Evolutionary conservation across 148 eudicot genomes (phyloP).

Genomic region (Chenopodium berlandieri): DNA sequence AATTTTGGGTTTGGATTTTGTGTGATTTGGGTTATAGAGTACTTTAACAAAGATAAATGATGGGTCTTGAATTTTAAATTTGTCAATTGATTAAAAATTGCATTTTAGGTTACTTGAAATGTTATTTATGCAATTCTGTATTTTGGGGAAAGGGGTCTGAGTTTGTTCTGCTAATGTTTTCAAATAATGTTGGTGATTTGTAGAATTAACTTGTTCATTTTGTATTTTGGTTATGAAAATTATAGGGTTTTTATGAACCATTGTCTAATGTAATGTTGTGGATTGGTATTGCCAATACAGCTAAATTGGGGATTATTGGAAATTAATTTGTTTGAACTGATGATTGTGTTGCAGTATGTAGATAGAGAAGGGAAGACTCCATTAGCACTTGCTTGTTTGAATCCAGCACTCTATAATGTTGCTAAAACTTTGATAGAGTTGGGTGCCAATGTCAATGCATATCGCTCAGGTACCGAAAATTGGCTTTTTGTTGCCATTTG

Average conservation of each 20-base stretch:
- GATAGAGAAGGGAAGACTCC: conserved; percentile 96
- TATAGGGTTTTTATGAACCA: neutral
- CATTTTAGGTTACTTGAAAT: neutral
- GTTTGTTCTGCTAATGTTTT: neutral
- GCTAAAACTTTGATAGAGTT: conserved; percentile 80
- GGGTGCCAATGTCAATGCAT: conserved; percentile 95
- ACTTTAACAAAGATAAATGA: neutral
- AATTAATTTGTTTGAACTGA: neutral
- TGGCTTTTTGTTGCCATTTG: neutral
- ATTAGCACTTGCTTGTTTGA: conserved; percentile 71
- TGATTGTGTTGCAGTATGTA: conserved; percentile 56
- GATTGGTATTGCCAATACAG: neutral
- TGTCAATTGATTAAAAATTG: neutral
- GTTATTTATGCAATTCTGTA: neutral
- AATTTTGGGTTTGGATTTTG: neutral
- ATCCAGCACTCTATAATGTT: conserved; percentile 54
- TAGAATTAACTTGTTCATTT: neutral
- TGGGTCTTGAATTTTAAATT: neutral
- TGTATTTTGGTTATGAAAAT: neutral
- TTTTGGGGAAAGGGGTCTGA: neutral
- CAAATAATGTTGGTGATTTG: too few relatives aligned
- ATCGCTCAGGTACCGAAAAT: conserved; percentile 66
- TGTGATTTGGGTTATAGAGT: neutral
- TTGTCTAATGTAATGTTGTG: neutral
- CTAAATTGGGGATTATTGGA: neutral